Conservation (phyloP, 73 alveolate genomes). For the Tetrahymena malaccensis region DNA sequence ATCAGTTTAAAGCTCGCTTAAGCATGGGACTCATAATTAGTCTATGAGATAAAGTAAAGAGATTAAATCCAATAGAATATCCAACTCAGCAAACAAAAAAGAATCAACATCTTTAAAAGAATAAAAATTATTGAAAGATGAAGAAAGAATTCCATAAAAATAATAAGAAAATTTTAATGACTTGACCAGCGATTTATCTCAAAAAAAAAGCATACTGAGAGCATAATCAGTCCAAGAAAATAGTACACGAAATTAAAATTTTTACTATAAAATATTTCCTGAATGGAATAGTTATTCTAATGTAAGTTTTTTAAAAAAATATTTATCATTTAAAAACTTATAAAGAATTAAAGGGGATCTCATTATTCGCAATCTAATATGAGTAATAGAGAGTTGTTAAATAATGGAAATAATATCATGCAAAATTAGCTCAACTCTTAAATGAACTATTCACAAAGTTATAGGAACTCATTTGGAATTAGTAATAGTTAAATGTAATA, state of each 20-base stretch:
- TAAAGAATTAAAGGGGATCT: neutral
- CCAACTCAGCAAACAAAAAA: neutral
- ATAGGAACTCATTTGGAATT: neutral
- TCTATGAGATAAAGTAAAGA: neutral
- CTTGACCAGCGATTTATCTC: neutral
- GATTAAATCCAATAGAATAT: neutral
- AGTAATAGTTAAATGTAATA: neutral
- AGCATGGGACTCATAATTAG: neutral
- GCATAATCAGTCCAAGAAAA: neutral
- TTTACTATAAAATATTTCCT: neutral
- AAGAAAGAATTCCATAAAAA: neutral
- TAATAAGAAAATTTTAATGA: neutral
- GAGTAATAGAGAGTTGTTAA: neutral
- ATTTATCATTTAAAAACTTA: neutral
- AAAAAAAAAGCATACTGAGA: neutral
- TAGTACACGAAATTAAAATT: neutral
- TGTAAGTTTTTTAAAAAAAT: neutral
- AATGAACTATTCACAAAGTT: neutral
- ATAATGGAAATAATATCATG: too few relatives aligned
- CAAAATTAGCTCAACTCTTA: neutral
- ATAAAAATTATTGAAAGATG: neutral
- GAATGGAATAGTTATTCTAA: neutral
- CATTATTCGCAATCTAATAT: neutral
- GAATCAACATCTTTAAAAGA: neutral
- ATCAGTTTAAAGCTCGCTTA: neutral